Percentiles rank a stretch among this genome's conserved stretches.
phyloP scores from a whole-genome alignment of 306 rosid genomes.

The Luffa acutangula region DNA sequence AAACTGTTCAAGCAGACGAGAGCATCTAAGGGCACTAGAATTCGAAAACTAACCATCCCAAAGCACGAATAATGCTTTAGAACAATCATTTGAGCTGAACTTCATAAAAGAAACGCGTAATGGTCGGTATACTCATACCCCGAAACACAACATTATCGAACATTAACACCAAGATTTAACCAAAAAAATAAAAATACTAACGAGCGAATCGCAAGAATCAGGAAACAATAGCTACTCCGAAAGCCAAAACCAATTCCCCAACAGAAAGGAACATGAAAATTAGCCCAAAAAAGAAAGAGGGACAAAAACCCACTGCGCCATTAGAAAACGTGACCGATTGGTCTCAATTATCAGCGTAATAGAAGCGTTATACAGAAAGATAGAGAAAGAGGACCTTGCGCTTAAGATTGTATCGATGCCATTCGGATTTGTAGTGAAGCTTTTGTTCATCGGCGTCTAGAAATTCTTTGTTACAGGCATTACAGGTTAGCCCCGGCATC shows the following conservation, averaged over 20 bases:
- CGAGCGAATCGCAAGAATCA: background rate
- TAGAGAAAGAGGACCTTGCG: slow-evolving; percentile 57
- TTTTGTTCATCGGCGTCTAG: slow-evolving; percentile 49
- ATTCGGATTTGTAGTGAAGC: slow-evolving; percentile 91
- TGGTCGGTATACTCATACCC: background rate
- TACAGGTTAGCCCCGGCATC: slow-evolving; percentile 71
- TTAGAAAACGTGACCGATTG: background rate
- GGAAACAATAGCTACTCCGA: background rate
- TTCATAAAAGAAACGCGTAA: background rate
- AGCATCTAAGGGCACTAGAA: background rate
- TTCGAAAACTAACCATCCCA: background rate
- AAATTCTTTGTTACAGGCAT: slow-evolving; percentile 87
- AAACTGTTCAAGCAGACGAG: background rate
- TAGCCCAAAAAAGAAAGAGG: background rate
- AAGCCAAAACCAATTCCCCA: background rate
- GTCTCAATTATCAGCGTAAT: background rate
- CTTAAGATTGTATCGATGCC: slow-evolving; percentile 99
- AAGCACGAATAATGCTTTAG: background rate
- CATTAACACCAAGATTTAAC: background rate
- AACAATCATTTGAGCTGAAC: background rate
- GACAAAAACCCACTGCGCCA: background rate
- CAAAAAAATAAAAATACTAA: background rate
- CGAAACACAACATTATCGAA: background rate
- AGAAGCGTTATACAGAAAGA: background rate
- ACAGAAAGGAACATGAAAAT: background rate